Percentiles rank a stretch among this genome's conserved stretches.
These are phyloP conservation scores for Fomes fomentarius DNA, from an alignment of 1,284 basidiomycete genomes.

Conservation along the genomic window DNA sequence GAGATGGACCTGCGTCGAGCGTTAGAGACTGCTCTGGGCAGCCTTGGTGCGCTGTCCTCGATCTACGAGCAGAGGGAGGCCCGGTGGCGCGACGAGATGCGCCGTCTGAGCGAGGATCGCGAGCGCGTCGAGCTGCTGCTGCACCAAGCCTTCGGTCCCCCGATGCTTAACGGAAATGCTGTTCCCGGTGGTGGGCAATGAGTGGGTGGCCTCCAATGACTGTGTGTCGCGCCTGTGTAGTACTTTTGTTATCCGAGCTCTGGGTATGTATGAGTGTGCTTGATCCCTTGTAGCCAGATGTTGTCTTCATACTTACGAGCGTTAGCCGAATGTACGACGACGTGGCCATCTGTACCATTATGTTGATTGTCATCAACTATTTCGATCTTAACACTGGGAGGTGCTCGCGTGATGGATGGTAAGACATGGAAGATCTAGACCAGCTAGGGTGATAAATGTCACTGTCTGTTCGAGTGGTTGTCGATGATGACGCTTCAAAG, in stretches of 20 bases:
- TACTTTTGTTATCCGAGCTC: background rate
- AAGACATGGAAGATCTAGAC: too few species aligned
- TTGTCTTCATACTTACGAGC: background rate
- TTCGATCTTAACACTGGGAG: too few species aligned
- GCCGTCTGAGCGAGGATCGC: constrained; percentile 63
- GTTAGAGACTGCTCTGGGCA: constrained; percentile 64
- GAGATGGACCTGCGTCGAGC: constrained; percentile 68
- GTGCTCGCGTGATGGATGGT: too few species aligned
- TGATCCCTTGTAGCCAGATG: background rate
- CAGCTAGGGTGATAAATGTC: too few species aligned
- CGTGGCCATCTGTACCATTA: background rate
- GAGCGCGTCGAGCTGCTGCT: constrained; percentile 66
- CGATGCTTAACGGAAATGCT: constrained; percentile 19
- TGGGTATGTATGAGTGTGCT: background rate
- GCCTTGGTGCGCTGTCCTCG: constrained; percentile 58
- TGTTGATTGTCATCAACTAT: background rate
- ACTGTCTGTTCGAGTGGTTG: too few species aligned
- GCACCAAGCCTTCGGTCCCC: constrained; percentile 59
- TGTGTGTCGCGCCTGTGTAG: background rate
- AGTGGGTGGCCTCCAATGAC: background rate
- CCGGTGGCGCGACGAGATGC: constrained; percentile 73
- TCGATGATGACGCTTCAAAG: too few species aligned
- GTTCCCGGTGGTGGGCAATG: constrained; percentile 3
- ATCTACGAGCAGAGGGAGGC: constrained; percentile 71
- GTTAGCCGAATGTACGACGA: background rate